Percentiles rank a stretch among this genome's conserved stretches.
Evolutionary conservation across 441 rosid species (phyloP).

Genomic region (Mallotus japonicus): DNA sequence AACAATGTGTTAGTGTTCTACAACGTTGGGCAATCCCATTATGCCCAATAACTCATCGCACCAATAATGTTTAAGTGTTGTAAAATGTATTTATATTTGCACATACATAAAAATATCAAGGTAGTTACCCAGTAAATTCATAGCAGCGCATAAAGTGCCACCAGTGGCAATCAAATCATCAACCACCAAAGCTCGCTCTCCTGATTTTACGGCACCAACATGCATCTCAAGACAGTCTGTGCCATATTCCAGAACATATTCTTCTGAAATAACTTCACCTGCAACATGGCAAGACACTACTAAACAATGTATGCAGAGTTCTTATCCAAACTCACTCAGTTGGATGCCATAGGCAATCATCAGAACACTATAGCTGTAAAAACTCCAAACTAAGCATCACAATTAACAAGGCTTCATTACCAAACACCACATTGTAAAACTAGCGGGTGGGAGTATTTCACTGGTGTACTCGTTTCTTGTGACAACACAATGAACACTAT

Average conservation of each 20-base stretch:
- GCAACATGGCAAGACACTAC: conserved; percentile 9
- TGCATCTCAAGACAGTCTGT: conserved; percentile 92
- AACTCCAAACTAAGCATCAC: not conserved
- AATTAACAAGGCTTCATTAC: not conserved
- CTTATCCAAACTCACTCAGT: not conserved
- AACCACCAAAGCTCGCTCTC: conserved; percentile 82
- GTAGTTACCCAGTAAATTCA: conserved; percentile 71
- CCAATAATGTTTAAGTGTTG: not conserved
- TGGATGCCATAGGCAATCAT: not conserved
- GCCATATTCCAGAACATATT: conserved; percentile 84
- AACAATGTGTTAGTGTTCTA: too few species aligned
- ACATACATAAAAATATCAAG: not conserved
- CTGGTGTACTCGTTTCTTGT: not conserved
- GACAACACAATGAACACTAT: not conserved
- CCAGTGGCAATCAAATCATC: conserved; percentile 96
- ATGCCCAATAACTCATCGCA: not conserved
- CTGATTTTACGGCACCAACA: conserved; percentile 76
- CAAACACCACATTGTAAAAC: not conserved
- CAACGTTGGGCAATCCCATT: not conserved
- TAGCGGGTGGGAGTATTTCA: not conserved
- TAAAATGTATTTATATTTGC: not conserved
- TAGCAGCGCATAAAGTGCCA: conserved; percentile 92
- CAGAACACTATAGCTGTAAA: not conserved
- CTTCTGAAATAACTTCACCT: conserved; percentile 88
- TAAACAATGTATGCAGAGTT: not conserved